Conservation (phyloP, 305 asterid genomes). For the Solanum chacoense region DNA sequence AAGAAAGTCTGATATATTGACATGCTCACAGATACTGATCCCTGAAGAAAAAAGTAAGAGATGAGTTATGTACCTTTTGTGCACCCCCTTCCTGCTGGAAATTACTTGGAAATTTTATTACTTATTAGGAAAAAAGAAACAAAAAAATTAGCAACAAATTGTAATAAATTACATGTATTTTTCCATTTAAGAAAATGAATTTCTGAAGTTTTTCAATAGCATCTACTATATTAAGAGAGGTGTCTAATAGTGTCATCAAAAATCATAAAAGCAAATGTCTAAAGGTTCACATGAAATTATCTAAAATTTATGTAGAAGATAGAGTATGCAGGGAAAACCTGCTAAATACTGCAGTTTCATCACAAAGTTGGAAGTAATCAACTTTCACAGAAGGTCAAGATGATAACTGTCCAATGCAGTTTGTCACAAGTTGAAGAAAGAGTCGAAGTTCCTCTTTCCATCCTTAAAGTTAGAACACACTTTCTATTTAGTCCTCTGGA, state of each 20-base stretch:
- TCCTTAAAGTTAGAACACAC: not conserved
- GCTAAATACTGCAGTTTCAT: not conserved
- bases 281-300: not conserved
- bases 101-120: not conserved
- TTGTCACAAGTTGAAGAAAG: not conserved
- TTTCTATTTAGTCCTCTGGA: not conserved
- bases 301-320: not conserved
- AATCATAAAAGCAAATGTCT: not conserved
- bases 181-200: not conserved
- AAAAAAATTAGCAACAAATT: not conserved
- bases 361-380: not conserved
- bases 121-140: not conserved
- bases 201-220: not conserved
- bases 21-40: slow-evolving; percentile 92
- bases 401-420: not conserved
- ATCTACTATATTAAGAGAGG: not conserved
- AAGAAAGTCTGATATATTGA: slow-evolving; percentile 82
- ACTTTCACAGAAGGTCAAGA: not conserved
- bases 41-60: slow-evolving; percentile 34
- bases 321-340: not conserved
- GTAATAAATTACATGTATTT: not conserved
- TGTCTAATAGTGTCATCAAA: not conserved
- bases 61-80: not conserved
- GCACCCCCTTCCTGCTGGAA: not conserved
- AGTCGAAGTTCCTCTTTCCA: not conserved